Conservation (phyloP, 106 monocot genomes). For the Dioscorea dumetorum region DNA sequence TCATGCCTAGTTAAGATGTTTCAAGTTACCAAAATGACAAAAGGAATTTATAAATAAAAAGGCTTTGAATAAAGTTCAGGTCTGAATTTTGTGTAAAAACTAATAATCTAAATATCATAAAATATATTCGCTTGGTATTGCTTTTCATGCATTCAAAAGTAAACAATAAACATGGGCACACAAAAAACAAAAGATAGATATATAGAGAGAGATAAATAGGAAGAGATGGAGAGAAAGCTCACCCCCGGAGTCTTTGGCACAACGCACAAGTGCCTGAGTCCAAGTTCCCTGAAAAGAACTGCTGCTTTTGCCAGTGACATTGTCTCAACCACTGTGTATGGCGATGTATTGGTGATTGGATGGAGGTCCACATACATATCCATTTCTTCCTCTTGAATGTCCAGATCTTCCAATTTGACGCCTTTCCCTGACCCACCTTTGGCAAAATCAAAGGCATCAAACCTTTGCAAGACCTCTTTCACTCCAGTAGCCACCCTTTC, state of each 20-base stretch:
- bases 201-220: background rate
- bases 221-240: constrained; percentile 4
- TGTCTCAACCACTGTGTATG: constrained; percentile 63
- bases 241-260: constrained; percentile 70
- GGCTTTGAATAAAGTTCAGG: background rate
- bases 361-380: constrained; percentile 78
- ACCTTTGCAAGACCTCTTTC: constrained; percentile 25
- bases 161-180: background rate
- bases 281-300: constrained; percentile 58
- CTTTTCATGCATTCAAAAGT: background rate
- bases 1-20: no score
- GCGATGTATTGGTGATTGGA: constrained; percentile 59
- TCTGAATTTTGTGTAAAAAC: background rate
- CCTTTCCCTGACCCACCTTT: constrained; percentile 72
- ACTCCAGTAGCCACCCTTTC: constrained; percentile 39
- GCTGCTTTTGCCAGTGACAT: constrained; percentile 75
- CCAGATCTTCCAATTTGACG: constrained; percentile 54
- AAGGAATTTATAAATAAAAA: no score
- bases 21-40: no score
- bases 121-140: no score
- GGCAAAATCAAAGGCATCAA: constrained; percentile 63
- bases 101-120: background rate
- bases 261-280: constrained; percentile 61
- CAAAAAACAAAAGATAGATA: background rate
- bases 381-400: constrained; percentile 58